A percentile compares a stretch with the other conserved stretches of the same genome.
Conservation (phyloP, 257 asterid species). For the Fraxinus pennsylvanica region DNA sequence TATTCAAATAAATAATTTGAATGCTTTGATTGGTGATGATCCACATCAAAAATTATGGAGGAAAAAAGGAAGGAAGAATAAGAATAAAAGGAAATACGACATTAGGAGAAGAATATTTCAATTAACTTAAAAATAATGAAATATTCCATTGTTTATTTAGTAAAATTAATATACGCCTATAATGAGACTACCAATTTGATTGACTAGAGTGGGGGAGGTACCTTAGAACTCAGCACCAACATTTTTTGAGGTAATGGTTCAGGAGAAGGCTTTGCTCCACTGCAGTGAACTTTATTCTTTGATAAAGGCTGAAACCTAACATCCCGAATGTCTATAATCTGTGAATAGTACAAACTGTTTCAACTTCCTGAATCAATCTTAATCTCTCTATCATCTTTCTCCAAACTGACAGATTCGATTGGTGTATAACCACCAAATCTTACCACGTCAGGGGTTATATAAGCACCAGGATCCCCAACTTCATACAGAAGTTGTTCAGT, state of each 20-base stretch:
- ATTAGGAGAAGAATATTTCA: not conserved
- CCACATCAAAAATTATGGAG: not conserved
- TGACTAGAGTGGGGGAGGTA: constrained; percentile 26
- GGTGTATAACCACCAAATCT: constrained; percentile 22
- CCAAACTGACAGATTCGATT: constrained; percentile 4
- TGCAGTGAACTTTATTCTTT: constrained; percentile 69
- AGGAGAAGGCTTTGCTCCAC: constrained; percentile 80
- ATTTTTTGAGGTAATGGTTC: constrained; percentile 56
- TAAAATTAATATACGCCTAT: not conserved
- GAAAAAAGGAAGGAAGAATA: not conserved
- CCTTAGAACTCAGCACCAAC: constrained; percentile 81
- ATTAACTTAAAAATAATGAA: not conserved
- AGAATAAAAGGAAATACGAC: not conserved
- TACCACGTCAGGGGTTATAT: constrained; percentile 96
- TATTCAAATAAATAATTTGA: not conserved
- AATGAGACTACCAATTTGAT: constrained; percentile 1
- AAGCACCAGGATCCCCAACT: constrained; percentile 90
- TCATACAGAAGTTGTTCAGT: constrained; percentile 97
- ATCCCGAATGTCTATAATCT: constrained; percentile 75
- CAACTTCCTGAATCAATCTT: constrained; percentile 20
- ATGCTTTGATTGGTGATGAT: not conserved
- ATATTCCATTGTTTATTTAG: not conserved
- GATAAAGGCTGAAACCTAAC: constrained; percentile 77
- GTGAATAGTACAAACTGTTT: constrained; percentile 27
- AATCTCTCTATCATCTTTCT: constrained; percentile 16